These are phyloP conservation scores for Cicer cuneatum DNA, from an alignment of 306 rosid species.

Conservation along the genomic window DNA sequence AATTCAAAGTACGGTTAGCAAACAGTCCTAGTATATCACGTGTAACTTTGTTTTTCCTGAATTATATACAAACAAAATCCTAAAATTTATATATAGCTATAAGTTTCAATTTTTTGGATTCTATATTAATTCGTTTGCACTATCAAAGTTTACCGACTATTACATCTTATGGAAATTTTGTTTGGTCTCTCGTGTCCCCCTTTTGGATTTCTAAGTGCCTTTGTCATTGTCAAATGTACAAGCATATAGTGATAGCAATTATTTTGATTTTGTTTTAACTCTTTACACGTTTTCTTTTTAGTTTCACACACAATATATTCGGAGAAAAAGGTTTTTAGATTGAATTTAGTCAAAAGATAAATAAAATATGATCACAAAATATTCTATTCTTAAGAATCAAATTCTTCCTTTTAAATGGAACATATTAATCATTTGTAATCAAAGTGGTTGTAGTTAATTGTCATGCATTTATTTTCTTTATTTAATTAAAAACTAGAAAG, in stretches of 20 bases:
- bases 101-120: background rate
- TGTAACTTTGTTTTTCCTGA: background rate
- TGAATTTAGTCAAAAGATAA: too few species aligned
- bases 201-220: constrained; percentile 19
- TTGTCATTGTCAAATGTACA: constrained; percentile 38
- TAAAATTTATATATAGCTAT: background rate
- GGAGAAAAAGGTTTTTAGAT: background rate
- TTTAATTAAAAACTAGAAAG: too few species aligned
- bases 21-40: background rate
- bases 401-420: too few species aligned
- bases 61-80: background rate
- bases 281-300: background rate
- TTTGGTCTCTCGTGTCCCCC: constrained; percentile 21
- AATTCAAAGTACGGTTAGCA: background rate
- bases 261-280: constrained; percentile 15
- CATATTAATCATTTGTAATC: too few species aligned
- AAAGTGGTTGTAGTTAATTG: too few species aligned
- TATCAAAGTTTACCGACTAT: constrained; percentile 3
- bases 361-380: too few species aligned
- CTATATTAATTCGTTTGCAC: background rate
- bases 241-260: constrained; percentile 24
- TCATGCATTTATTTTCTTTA: too few species aligned
- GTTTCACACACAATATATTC: background rate
- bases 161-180: constrained; percentile 35
- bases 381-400: too few species aligned